Conservation (phyloP, 2,329 filamentous ascomycete species). For the Trichoderma atrobrunneum region DNA sequence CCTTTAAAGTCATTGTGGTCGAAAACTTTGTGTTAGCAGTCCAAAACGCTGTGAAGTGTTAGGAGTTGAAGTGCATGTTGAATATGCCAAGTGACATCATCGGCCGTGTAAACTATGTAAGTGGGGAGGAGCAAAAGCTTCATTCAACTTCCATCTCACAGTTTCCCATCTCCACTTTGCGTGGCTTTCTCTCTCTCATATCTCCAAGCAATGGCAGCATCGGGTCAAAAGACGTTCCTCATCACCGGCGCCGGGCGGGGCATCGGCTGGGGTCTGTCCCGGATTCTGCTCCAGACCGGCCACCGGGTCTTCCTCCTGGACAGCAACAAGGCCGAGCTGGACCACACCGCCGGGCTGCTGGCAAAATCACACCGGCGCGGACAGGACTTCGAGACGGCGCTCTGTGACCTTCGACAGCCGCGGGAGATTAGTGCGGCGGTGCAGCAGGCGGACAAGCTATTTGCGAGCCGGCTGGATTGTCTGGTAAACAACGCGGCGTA, state of each 20-base stretch:
- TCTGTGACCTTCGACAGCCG: constrained; percentile 34
- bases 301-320: constrained; percentile 42
- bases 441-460: constrained; percentile 31
- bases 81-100: background rate
- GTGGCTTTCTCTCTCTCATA: background rate
- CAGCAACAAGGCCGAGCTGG: constrained; percentile 36
- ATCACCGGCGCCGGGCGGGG: constrained; percentile 26
- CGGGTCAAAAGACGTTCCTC: constrained; percentile 23
- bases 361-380: constrained; percentile 16
- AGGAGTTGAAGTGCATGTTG: background rate
- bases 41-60: background rate
- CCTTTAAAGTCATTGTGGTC: background rate
- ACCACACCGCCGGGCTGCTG: constrained; percentile 33
- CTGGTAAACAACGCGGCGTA: constrained; percentile 43
- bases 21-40: background rate
- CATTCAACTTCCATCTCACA: background rate
- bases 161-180: background rate
- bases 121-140: background rate
- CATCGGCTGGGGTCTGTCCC: constrained; percentile 26
- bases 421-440: constrained; percentile 32
- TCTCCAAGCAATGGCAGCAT: constrained; percentile 10
- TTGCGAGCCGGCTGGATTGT: constrained; percentile 37
- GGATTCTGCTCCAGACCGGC: constrained; percentile 35
- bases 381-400: constrained; percentile 25
- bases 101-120: background rate